Conservation (phyloP, 2,329 filamentous ascomycete genomes). For the Alternaria solani region DNA sequence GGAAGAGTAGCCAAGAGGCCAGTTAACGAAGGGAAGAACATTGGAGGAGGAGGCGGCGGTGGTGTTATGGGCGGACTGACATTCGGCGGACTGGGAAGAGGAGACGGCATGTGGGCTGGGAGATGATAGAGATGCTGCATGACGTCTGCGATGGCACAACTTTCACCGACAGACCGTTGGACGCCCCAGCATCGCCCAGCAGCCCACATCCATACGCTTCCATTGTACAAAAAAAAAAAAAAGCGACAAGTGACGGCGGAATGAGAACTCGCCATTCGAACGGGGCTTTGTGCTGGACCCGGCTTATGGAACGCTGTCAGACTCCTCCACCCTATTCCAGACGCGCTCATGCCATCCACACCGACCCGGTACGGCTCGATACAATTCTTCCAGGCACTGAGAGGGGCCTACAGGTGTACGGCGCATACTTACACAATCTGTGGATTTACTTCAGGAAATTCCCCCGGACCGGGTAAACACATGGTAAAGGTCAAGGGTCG, state of each 20-base stretch:
- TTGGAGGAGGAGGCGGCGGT: slow-evolving; percentile 27
- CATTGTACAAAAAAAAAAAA: not conserved
- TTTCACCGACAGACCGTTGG: not conserved
- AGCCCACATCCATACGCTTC: not conserved
- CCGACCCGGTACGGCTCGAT: not conserved
- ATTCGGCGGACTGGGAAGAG: slow-evolving; percentile 41
- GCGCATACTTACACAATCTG: not conserved
- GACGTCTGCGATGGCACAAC: not conserved
- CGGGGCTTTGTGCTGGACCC: not conserved
- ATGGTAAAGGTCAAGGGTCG: slow-evolving; percentile 17
- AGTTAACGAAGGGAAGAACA: slow-evolving; percentile 70
- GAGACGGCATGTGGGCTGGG: slow-evolving; percentile 44
- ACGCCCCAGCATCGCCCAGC: not conserved
- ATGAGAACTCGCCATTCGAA: not conserved
- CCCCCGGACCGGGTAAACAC: slow-evolving; percentile 11
- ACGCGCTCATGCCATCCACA: not conserved
- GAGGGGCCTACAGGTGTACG: not conserved
- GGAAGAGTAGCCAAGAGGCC: slow-evolving; percentile 80
- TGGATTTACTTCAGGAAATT: slow-evolving; percentile 4
- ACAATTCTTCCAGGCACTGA: not conserved
- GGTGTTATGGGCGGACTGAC: slow-evolving; percentile 28
- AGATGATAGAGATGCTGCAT: slow-evolving; percentile 25
- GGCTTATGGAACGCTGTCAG: not conserved
- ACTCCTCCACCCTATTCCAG: not conserved
- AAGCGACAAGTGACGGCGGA: not conserved